These are phyloP conservation scores for Parachlorella kessleri DNA, from an alignment of 139 green algal species.

Conservation along the genomic window DNA sequence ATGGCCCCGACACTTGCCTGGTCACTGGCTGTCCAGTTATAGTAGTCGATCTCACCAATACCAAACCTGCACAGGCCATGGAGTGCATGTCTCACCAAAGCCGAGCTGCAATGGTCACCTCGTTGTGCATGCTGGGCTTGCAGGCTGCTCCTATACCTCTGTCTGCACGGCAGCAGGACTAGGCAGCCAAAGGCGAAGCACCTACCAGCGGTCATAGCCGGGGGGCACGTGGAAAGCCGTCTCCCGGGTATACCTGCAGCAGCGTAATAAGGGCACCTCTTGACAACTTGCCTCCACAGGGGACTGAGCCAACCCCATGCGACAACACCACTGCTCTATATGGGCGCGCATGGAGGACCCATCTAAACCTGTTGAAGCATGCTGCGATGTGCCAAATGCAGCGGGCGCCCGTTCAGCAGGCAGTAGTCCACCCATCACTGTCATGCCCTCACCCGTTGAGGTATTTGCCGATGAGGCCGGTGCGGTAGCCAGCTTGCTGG, in stretches of 20 bases:
- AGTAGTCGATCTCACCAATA: background rate
- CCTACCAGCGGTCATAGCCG: conserved; percentile 8
- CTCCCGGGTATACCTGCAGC: no score
- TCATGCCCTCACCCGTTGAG: background rate
- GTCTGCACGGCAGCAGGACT: background rate
- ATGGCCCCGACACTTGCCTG: background rate
- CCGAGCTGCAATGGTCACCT: background rate
- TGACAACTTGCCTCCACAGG: no score
- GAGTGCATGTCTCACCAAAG: no score
- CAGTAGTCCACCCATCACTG: background rate
- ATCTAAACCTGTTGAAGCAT: no score
- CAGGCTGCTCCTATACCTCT: background rate
- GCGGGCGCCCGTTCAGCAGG: no score
- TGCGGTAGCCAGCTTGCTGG: conserved; percentile 10
- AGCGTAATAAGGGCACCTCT: no score
- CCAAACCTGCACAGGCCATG: no score
- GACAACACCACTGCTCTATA: no score
- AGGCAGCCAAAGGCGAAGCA: background rate
- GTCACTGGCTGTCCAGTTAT: background rate
- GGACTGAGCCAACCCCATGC: no score
- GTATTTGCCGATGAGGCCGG: conserved; percentile 9
- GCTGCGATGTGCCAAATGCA: no score
- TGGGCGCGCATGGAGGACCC: no score
- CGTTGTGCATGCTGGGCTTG: background rate
- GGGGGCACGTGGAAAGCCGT: background rate